Evolutionary conservation across 106 monocot species (phyloP).

Genomic region (Phalaenopsis equestris): DNA sequence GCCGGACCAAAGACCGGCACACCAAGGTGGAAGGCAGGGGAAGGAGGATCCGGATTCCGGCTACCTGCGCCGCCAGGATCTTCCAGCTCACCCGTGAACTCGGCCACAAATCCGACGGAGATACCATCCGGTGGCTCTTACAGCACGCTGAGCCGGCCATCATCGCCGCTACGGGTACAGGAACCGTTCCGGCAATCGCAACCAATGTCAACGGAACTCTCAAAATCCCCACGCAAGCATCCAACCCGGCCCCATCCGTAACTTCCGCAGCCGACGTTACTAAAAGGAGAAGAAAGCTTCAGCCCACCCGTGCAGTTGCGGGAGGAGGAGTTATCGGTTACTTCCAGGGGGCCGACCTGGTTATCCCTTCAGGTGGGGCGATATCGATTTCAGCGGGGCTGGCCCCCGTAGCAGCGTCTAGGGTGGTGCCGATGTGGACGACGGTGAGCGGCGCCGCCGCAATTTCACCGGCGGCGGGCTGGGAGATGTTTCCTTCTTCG

Average conservation of each 20-base stretch:
- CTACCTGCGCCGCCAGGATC: conserved; percentile 30
- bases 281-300: conserved; percentile 18
- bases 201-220: conserved; percentile 26
- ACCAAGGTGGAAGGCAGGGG: conserved; percentile 35
- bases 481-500: not conserved
- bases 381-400: conserved; percentile 17
- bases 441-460: not conserved
- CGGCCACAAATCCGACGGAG: conserved; percentile 29
- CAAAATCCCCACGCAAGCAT: conserved; percentile 20
- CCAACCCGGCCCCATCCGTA: not conserved
- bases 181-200: conserved; percentile 30
- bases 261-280: not conserved
- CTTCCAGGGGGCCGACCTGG: not conserved
- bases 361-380: conserved; percentile 4
- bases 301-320: conserved; percentile 10
- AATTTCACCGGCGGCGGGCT: conserved; percentile 13
- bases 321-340: not conserved
- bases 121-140: conserved; percentile 30
- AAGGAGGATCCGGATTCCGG: conserved; percentile 31
- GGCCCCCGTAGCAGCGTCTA: conserved; percentile 4
- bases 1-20: conserved; percentile 28
- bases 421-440: conserved; percentile 23
- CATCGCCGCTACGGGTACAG: conserved; percentile 30
- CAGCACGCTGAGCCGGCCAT: conserved; percentile 32
- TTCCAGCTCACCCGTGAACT: conserved; percentile 36